These are phyloP conservation scores for Fusarium annulatum DNA, from an alignment of 2,329 filamentous ascomycete genomes.

Conservation along the genomic window DNA sequence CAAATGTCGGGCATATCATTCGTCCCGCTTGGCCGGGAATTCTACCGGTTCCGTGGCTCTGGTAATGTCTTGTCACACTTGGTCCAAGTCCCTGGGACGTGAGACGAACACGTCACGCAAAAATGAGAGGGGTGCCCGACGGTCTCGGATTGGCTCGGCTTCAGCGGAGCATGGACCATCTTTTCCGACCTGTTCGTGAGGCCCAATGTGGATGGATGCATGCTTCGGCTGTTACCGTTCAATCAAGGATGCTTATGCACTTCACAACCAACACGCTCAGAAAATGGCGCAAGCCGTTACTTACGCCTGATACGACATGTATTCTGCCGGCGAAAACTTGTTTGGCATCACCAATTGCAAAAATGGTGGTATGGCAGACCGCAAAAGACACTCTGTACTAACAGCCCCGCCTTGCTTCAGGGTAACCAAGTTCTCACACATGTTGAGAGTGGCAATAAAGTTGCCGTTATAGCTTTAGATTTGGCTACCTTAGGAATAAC, in stretches of 20 bases:
- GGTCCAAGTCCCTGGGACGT: neutral
- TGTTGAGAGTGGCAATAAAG: neutral
- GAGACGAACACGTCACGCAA: neutral
- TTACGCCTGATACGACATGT: too few relatives aligned
- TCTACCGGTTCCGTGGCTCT: neutral
- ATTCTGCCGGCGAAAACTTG: accelerated
- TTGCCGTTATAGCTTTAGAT: too few relatives aligned
- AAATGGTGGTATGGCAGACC: neutral
- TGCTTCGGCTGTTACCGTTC: neutral
- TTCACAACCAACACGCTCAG: neutral
- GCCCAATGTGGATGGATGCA: neutral
- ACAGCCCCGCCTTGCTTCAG: neutral
- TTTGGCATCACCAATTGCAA: neutral
- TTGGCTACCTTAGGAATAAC: neutral
- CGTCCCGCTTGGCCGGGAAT: neutral
- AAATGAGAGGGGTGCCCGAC: neutral
- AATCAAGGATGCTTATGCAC: neutral
- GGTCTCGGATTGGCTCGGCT: neutral
- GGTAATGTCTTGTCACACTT: neutral
- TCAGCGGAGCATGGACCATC: neutral
- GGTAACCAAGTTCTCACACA: neutral
- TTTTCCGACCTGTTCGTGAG: neutral
- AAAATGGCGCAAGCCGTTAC: neutral
- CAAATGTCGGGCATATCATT: neutral
- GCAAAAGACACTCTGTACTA: neutral